Evolutionary conservation across 2,329 filamentous ascomycete species (phyloP), one percentile per base, ranked within the genome.

Genomic region (Xylariaceae sp.): DNA sequence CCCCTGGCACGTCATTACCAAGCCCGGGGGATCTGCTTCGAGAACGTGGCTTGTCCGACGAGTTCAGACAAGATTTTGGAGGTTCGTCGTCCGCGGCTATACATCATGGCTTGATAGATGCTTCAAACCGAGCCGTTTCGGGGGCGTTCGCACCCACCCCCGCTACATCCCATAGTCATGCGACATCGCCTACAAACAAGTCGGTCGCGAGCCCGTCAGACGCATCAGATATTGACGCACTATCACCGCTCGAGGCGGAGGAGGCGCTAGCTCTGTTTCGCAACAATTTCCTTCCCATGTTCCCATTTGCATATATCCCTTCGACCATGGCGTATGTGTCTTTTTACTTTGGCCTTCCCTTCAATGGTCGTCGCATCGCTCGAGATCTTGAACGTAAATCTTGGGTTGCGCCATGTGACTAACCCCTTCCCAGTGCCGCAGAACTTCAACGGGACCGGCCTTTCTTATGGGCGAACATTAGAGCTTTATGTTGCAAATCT

Each of bases 391-490:
- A 9, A 15, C 7, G 11, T 27, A 17, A 31, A 17, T 11, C 31
- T 22, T 14, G 11, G 22, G 7, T 27, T 7, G 22, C 22, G 22
- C 22, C 7, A 27, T 7, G 22, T 49, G 19, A 14, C 55, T 62
- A 22, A 62, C 44, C 2, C n/a, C 11, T 17, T 39, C 1, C 18
- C 45, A 64, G 62, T 42, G 59, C 59, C 38, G 52, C 49, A 11
- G 44, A 60, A 12, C 22, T 66, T 17, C 54, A 58, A 45, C 55
- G 47, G 15, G 49, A 57, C 11, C 54, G 54, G 17, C 65, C 80
- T 0, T 78, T 79, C 44, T 57, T 80, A 5, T 80, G 75, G 71
- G 57, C 77, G 9, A 71, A 70, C 33, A 76, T 81, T 42, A 69
- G 74, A 58, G 68, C 74, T 36, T 60, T 77, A 10, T 71, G 74